These are phyloP conservation scores for Fusarium sp. DNA, from an alignment of 2,329 filamentous ascomycete species.

Conservation along the genomic window DNA sequence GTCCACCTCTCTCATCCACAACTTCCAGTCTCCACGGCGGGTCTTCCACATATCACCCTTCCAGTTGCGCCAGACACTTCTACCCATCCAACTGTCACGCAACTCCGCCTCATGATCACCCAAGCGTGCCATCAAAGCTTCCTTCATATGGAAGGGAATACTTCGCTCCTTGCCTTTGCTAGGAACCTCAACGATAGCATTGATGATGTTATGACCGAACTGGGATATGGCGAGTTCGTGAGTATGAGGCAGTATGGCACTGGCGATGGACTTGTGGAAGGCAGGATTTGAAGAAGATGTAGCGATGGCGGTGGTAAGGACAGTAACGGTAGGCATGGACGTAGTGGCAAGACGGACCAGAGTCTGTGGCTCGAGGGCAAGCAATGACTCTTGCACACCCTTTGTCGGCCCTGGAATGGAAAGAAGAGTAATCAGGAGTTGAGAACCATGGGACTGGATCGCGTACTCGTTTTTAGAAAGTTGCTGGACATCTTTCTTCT, in stretches of 20 bases:
- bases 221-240: slow-evolving; percentile 59
- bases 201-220: slow-evolving; percentile 62
- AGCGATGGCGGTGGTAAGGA: slow-evolving; percentile 61
- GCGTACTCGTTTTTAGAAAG: slow-evolving; percentile 65
- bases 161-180: slow-evolving; percentile 58
- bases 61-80: slow-evolving; percentile 67
- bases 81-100: slow-evolving; percentile 62
- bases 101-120: slow-evolving; percentile 59
- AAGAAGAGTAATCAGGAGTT: slow-evolving; percentile 84
- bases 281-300: slow-evolving; percentile 58
- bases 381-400: slow-evolving; percentile 77
- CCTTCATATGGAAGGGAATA: slow-evolving; percentile 67
- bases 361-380: slow-evolving; percentile 64
- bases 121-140: slow-evolving; percentile 61
- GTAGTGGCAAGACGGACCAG: slow-evolving; percentile 71
- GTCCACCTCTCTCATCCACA: slow-evolving; percentile 63
- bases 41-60: slow-evolving; percentile 67
- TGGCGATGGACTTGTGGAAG: slow-evolving; percentile 66
- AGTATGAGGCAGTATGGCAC: slow-evolving; percentile 56
- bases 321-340: slow-evolving; percentile 58
- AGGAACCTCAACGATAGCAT: slow-evolving; percentile 59
- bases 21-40: slow-evolving; percentile 62
- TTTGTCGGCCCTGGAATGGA: slow-evolving; percentile 75
- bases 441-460: slow-evolving; percentile 74
- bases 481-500: slow-evolving; percentile 50